Evolutionary conservation across 1,284 basidiomycete species (phyloP).

Genomic region (Entoloma clypeatum): DNA sequence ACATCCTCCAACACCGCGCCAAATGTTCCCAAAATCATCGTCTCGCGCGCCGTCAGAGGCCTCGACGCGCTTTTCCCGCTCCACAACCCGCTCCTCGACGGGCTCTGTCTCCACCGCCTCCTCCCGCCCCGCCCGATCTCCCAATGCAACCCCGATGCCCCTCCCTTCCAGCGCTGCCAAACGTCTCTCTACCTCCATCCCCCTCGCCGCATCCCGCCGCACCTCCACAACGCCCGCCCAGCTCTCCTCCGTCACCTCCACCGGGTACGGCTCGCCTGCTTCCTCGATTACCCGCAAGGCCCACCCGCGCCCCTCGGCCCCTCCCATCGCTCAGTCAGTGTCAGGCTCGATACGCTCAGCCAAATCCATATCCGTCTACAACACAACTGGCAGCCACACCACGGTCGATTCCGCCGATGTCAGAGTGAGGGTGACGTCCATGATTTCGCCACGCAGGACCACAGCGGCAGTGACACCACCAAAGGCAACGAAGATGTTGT

Average conservation of each 20-base stretch:
- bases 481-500: constrained; percentile 20
- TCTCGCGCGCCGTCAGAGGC: constrained; percentile 18
- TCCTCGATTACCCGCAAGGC: no score
- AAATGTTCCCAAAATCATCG: constrained; percentile 8
- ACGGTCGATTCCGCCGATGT: constrained; percentile 16
- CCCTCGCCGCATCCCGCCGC: constrained; percentile 17
- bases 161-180: constrained; percentile 13
- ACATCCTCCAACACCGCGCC: no score
- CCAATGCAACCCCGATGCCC: constrained; percentile 22
- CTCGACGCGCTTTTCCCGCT: constrained; percentile 18
- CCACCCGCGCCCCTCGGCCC: no score
- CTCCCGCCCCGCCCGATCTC: constrained; percentile 16
- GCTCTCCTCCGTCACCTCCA: no score
- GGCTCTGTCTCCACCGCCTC: constrained; percentile 14
- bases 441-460: constrained; percentile 29
- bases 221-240: constrained; percentile 17
- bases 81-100: constrained; percentile 14
- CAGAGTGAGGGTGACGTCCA: constrained; percentile 29
- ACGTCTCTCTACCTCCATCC: constrained; percentile 17
- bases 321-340: no score
- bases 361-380: constrained; percentile 26
- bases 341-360: no score
- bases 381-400: constrained; percentile 13
- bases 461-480: constrained; percentile 15
- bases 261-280: constrained; percentile 5